Evolutionary conservation across 169 alveolate species (phyloP).

Genomic region (Eimeria praecox): DNA sequence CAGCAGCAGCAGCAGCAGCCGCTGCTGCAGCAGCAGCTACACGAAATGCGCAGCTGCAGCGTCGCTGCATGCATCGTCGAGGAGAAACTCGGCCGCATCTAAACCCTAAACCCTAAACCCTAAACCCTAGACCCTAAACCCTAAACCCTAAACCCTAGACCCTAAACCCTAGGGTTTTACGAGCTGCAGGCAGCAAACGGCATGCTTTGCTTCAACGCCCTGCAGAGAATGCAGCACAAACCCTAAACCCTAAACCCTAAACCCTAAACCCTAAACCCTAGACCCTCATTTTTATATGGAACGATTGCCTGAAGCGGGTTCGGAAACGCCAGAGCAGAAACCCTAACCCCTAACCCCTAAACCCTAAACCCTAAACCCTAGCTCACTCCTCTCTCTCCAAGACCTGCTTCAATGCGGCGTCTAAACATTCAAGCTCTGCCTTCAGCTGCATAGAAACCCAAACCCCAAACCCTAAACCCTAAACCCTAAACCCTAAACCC

Average conservation of each 20-base stretch:
- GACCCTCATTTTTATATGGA: not conserved
- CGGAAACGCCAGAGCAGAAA: not conserved
- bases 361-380: constrained; percentile 34
- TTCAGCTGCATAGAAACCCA: constrained; percentile 23
- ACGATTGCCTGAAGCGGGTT: not conserved
- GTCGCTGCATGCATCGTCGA: not conserved
- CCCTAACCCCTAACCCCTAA: constrained; percentile 8
- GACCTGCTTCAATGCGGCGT: not conserved
- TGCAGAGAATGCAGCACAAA: not conserved
- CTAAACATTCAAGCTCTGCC: not conserved
- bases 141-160: constrained; percentile 2
- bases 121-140: constrained; percentile 7
- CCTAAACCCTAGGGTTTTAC: not conserved
- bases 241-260: constrained; percentile 33
- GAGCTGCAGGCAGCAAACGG: not conserved
- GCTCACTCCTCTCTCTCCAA: constrained; percentile 15
- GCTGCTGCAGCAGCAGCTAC: constrained; percentile 17
- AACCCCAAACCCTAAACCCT: not conserved
- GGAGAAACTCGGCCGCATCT: constrained; percentile 18
- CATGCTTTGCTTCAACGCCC: constrained; percentile 25
- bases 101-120: not conserved
- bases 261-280: constrained; percentile 27
- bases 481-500: constrained; percentile 15
- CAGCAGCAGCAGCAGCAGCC: constrained; percentile 41
- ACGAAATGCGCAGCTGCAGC: constrained; percentile 1